These are phyloP conservation scores for Conoideocrella luteorostrata DNA, from an alignment of 2,329 filamentous ascomycete species.

Conservation along the genomic window DNA sequence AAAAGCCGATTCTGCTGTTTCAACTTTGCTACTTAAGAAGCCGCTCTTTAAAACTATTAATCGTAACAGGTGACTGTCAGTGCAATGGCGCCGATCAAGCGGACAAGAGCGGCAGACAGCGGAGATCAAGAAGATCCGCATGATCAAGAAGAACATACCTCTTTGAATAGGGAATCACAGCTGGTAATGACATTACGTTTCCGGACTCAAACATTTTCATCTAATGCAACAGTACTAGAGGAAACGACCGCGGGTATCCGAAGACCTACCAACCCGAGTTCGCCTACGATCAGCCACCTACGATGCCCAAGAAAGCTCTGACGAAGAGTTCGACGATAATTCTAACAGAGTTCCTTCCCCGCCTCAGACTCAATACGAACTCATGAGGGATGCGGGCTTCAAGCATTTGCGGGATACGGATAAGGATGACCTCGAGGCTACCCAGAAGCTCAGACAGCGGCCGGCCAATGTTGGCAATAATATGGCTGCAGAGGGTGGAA, in stretches of 20 bases:
- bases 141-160: neutral
- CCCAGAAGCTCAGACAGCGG: constrained; percentile 53
- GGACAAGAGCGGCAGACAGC: constrained; percentile 26
- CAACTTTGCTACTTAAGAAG: too few species aligned
- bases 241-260: constrained; percentile 11
- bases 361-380: constrained; percentile 54
- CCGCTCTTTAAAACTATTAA: neutral
- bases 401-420: constrained; percentile 50
- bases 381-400: constrained; percentile 53
- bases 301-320: constrained; percentile 4
- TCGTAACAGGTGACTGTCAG: neutral
- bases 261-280: neutral
- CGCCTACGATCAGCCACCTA: neutral
- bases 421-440: constrained; percentile 56
- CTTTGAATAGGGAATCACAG: neutral
- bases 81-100: constrained; percentile 32
- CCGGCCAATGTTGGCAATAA: constrained; percentile 55
- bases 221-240: constrained; percentile 14
- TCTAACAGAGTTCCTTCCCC: constrained; percentile 18
- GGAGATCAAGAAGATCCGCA: neutral
- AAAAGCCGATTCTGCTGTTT: too few species aligned
- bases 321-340: constrained; percentile 2
- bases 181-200: neutral
- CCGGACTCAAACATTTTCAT: neutral
- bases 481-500: constrained; percentile 70